Evolutionary conservation across 1,139 yeast species (phyloP), one percentile per base, ranked within the genome.

Genomic region (Candida frijolesensis): DNA sequence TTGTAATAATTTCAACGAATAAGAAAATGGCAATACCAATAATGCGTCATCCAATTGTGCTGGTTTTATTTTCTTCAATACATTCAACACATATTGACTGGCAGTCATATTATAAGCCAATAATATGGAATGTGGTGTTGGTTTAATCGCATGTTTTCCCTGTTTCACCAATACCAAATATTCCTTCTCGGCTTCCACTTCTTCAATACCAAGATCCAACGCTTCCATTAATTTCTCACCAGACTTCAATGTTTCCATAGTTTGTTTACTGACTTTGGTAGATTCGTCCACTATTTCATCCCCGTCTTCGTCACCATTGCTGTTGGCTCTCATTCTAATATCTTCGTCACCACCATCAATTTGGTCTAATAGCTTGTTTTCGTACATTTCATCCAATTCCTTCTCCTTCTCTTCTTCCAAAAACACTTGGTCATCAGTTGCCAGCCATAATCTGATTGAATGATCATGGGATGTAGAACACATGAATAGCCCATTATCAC

Each of bases 151-250:
- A 55, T 70, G 76, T 46, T 72, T 54, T 30, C 67, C 55, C 51
- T 55, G 67, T 60, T 80, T 78, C 62, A 58, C 62, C 49, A 71
- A 54, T 38, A 66, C 68, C 46, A 54, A 49, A 60, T 86, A 85
- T 47, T 76, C 79, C 50, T 77, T 82, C 30, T 68, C 64, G n/a
- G 82, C 82, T 42, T 81, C 84, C 41, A 89, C 71, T 59, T 91
- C 97, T 51, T 81, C 83, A 30, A 74, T 71, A 2, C 96, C 96
- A 56, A 92, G 75, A 57, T 94, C 98, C 45, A 94, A 73, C 0
- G 98, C 97, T 64, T 94, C 99, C 81, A 91, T 86, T 47, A 94
- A 72, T 60, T 85, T 86, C 68, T 94, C 99, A 58, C 99, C 97
- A 0, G 97, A 95, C 67, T 94, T 94, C 61, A 94, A 79, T 1